Conservation (phyloP, 768 basidiomycete species). For the Mycena crocata region DNA sequence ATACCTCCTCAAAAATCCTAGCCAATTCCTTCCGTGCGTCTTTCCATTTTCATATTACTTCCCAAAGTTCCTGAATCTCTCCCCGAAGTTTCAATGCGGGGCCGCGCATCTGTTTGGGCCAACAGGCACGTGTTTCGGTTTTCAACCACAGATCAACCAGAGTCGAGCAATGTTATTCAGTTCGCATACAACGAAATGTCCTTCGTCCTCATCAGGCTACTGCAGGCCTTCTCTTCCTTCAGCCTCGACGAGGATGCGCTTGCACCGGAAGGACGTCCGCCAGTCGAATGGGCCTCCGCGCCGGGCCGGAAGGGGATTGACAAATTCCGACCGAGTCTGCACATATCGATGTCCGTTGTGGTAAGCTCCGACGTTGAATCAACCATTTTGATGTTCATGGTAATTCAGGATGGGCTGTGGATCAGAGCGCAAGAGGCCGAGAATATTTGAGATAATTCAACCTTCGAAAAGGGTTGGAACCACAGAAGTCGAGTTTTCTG, state of each 20-base stretch:
- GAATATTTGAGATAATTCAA: neutral
- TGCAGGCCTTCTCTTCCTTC: slow-evolving; percentile 54
- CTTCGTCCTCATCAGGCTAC: slow-evolving; percentile 46
- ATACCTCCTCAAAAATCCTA: slow-evolving; percentile 58
- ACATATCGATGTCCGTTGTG: slow-evolving; percentile 50
- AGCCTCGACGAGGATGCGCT: slow-evolving; percentile 48
- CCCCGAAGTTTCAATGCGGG: slow-evolving; percentile 45
- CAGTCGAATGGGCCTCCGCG: slow-evolving; percentile 48
- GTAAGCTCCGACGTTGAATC: slow-evolving; percentile 1
- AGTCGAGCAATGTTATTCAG: neutral
- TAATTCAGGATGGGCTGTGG: slow-evolving; percentile 21
- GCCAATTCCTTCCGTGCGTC: slow-evolving; percentile 58
- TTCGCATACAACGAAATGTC: slow-evolving; percentile 37
- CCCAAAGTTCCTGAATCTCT: too few relatives aligned
- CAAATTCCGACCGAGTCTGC: slow-evolving; percentile 44
- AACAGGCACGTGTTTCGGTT: slow-evolving; percentile 45
- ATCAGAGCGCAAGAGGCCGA: slow-evolving; percentile 18
- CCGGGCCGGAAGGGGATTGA: slow-evolving; percentile 48
- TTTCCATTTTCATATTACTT: too few relatives aligned
- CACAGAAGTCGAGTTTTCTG: too few relatives aligned
- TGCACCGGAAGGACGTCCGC: slow-evolving; percentile 43
- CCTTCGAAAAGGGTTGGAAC: too few relatives aligned
- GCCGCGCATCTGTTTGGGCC: slow-evolving; percentile 59
- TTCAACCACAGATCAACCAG: neutral
- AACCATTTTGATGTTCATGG: neutral